These are phyloP conservation scores for Diaporthe batatas DNA, from an alignment of 2,329 filamentous ascomycete genomes.

Conservation along the genomic window DNA sequence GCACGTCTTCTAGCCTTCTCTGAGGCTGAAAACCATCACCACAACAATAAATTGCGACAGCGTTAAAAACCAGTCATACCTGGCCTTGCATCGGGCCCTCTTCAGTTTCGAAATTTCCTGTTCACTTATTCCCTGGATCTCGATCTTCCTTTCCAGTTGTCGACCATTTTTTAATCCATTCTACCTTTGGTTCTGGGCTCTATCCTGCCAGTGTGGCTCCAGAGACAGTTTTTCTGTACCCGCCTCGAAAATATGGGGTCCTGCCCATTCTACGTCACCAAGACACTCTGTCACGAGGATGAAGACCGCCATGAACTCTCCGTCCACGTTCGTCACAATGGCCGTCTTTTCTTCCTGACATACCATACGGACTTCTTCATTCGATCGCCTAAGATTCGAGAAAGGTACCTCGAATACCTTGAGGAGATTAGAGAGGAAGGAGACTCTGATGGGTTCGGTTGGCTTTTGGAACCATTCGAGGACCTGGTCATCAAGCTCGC, in stretches of 20 bases:
- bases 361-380: background rate
- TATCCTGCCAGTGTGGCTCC: background rate
- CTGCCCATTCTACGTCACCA: background rate
- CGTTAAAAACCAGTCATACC: no score
- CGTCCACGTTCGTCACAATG: conserved; percentile 9
- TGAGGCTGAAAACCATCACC: no score
- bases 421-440: background rate
- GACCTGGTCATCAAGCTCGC: background rate
- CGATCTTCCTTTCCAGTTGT: no score
- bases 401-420: conserved; percentile 1
- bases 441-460: background rate
- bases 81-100: no score
- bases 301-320: conserved; percentile 17
- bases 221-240: background rate
- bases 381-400: conserved; percentile 6
- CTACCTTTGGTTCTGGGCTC: background rate
- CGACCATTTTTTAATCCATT: no score
- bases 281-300: conserved; percentile 8
- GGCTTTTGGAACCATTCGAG: conserved; percentile 21
- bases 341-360: background rate
- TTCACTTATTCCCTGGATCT: no score
- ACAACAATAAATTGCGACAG: no score
- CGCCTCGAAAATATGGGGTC: background rate
- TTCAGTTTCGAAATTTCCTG: no score
- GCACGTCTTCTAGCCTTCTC: no score